Percentiles rank a stretch among this genome's conserved stretches.
These are phyloP conservation scores for Fusarium denticulatum DNA, from an alignment of 2,329 filamentous ascomycete species.

Conservation along the genomic window DNA sequence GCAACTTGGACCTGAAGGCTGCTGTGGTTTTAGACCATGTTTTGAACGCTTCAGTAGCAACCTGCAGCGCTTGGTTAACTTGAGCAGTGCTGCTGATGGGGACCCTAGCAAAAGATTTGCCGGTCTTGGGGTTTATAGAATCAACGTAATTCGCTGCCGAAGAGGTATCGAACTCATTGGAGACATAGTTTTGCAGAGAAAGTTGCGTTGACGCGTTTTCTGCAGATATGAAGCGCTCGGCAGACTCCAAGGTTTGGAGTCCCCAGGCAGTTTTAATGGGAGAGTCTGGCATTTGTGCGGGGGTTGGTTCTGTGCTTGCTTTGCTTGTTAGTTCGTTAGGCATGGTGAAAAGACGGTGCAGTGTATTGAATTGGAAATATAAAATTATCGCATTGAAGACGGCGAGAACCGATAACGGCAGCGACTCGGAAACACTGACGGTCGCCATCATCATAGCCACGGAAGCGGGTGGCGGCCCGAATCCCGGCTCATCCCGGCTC, in stretches of 20 bases:
- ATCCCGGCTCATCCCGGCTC: neutral
- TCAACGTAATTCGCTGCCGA: neutral
- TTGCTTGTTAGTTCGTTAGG: neutral
- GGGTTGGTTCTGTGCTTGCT: neutral
- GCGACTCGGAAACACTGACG: too few relatives aligned
- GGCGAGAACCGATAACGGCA: neutral
- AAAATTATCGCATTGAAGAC: neutral
- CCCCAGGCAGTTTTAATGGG: neutral
- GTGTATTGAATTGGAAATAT: accelerated
- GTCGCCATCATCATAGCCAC: too few relatives aligned
- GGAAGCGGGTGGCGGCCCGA: neutral
- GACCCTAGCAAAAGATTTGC: neutral
- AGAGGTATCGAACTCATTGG: neutral
- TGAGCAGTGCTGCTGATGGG: neutral
- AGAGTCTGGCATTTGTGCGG: neutral
- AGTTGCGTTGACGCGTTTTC: neutral
- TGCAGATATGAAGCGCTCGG: neutral
- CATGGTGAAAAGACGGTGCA: too few relatives aligned
- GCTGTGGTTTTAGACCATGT: neutral
- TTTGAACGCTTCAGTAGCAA: neutral
- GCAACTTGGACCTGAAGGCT: neutral
- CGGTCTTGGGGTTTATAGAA: neutral
- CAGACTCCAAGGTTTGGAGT: neutral
- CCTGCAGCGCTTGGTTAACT: neutral
- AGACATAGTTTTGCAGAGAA: neutral